Evolutionary conservation across 2,329 filamentous ascomycete species (phyloP).

Genomic region (Colletotrichum orchidophilum): DNA sequence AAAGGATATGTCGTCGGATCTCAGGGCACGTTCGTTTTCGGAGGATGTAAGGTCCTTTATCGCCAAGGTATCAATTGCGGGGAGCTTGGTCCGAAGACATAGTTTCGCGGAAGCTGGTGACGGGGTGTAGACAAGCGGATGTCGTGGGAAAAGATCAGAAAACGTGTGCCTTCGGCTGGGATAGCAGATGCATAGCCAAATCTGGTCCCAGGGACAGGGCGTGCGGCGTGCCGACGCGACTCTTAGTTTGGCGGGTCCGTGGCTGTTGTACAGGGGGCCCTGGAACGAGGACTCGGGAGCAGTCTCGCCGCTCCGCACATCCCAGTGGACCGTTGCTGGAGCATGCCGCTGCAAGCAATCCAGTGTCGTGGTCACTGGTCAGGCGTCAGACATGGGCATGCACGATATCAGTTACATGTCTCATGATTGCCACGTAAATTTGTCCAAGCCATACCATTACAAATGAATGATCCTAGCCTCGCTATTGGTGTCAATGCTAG

Average conservation of each 20-base stretch:
- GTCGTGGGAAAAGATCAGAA: conserved; percentile 29
- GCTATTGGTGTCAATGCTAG: not conserved
- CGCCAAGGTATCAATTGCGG: conserved; percentile 26
- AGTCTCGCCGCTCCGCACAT: conserved; percentile 22
- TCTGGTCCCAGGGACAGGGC: conserved; percentile 17
- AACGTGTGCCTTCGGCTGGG: conserved; percentile 30
- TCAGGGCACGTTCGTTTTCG: conserved; percentile 3
- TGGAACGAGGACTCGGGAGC: conserved; percentile 22
- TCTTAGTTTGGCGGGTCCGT: conserved; percentile 22
- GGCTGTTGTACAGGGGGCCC: conserved; percentile 20
- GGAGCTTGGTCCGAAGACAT: conserved; percentile 24
- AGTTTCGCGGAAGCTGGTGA: conserved; percentile 24
- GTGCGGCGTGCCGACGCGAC: conserved; percentile 21
- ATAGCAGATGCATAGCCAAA: conserved; percentile 27
- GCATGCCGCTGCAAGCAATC: conserved; percentile 1
- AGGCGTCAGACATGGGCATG: not conserved
- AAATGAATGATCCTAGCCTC: not conserved
- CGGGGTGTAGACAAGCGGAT: not conserved
- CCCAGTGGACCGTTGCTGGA: not conserved
- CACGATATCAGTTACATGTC: not conserved
- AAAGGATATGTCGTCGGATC: conserved; percentile 13
- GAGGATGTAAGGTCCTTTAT: conserved; percentile 13
- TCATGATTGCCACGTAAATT: not conserved
- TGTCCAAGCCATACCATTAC: not conserved
- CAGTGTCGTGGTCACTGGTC: conserved; percentile 3